Evolutionary conservation across 1,139 yeast genomes (phyloP), one percentile per base, ranked within the genome.

Genomic region (Blastobotrys indianensis): DNA sequence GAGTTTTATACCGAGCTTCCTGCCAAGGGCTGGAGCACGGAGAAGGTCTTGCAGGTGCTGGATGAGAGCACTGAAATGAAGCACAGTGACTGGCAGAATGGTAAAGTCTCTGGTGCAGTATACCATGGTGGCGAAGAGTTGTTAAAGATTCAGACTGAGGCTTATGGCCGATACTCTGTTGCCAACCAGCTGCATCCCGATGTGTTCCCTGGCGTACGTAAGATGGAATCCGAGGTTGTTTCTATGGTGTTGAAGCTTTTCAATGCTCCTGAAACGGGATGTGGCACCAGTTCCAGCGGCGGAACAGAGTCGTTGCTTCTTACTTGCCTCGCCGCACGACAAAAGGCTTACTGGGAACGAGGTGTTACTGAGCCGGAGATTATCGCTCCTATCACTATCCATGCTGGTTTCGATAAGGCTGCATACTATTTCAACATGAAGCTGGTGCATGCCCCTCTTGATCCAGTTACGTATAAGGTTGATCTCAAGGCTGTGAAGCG

Each of bases 101-200:
- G 98, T 6, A 74, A 80, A 52, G 86, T 90, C 1, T 84, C 95
- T 30, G 98, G 98, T 11, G 97, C 97, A 0, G 97, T 92, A 6
- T 92, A 92, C 59, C 97, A 92, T 59, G 97, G 97, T 31, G 97
- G 97, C 6, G 70, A 75, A 13, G 86, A 83, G 12, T 67, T 90
- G 47, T 72, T 85, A 39, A 68, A 75, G 32, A 68, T 92, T 41
- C 97, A 92, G 65, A 68, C 94, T 2, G 68, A 76, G 45, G 94
- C 96, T 0, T 90, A 80, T 62, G 76, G 79, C 44, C 75, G 76
- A 59, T 90, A 78, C 63, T 78, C 94, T 6, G 88, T 90, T 23
- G 88, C 97, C 3, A 92, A 92, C 66, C 98, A 92, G 65, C 72
- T 92, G 47, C 98, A 92, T 61, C 98, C 98, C 0, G 97, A 92